Evolutionary conservation across 257 asterid genomes (phyloP).

Genomic region (Capsicum baccatum): DNA sequence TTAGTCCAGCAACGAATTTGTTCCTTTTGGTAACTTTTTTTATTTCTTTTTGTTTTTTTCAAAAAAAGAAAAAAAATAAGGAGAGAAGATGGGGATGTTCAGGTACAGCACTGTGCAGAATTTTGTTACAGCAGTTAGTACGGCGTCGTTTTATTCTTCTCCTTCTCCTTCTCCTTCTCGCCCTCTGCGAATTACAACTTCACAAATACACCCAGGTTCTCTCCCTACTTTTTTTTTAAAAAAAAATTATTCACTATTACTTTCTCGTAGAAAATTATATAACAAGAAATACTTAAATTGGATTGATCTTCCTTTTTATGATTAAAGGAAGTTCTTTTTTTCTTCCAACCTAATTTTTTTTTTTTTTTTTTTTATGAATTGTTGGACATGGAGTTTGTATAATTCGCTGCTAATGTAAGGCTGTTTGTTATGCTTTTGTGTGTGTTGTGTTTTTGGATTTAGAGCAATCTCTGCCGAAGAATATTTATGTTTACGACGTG

Average conservation of each 20-base stretch:
- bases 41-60: no score
- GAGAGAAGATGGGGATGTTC: conserved; percentile 10
- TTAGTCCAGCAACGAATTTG: neutral
- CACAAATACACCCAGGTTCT: conserved; percentile 25
- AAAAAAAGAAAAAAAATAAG: neutral
- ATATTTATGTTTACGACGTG: neutral
- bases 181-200: neutral
- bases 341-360: neutral
- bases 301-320: neutral
- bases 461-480: neutral
- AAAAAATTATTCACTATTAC: neutral
- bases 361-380: conserved; percentile 4
- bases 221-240: neutral
- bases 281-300: neutral
- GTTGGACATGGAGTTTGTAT: neutral
- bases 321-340: neutral
- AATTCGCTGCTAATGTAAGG: conserved; percentile 17
- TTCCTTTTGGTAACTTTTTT: conserved; percentile 11
- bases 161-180: conserved; percentile 1
- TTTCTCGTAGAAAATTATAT: neutral
- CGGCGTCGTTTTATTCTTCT: conserved; percentile 2
- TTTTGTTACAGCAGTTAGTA: neutral
- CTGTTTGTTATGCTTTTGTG: neutral
- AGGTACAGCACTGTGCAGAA: conserved; percentile 19
- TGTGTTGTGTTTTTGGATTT: neutral